A percentile compares a stretch with the other conserved stretches of the same genome.
phyloP scores from a whole-genome alignment of 1,284 basidiomycete species.

The Malassezia slooffiae region DNA sequence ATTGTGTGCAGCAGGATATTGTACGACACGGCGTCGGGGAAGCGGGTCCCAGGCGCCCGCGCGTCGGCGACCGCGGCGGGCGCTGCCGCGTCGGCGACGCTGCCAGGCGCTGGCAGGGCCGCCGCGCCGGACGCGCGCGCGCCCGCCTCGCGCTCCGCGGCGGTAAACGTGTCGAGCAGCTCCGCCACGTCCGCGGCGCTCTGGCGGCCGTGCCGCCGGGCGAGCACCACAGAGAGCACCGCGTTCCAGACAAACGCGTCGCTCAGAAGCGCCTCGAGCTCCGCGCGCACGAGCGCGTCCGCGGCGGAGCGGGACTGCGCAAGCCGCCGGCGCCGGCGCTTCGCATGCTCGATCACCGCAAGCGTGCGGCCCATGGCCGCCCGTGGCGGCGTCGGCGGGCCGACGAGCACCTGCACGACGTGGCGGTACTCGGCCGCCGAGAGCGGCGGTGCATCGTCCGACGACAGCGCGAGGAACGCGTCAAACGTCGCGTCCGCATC shows the following conservation, averaged over 20 bases:
- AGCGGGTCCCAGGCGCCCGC: not conserved
- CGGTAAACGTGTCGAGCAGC: conserved; percentile 10
- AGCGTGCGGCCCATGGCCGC: conserved; percentile 4
- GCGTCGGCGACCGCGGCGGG: not conserved
- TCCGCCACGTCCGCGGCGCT: not conserved
- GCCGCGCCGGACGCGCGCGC: not conserved
- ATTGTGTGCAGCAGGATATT: conserved; percentile 12
- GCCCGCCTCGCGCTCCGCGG: conserved; percentile 1
- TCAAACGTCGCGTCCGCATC: conserved; percentile 4
- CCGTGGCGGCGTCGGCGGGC: not conserved
- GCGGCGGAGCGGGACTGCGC: not conserved
- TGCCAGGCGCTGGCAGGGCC: too few relatives aligned
- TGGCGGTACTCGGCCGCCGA: conserved; percentile 7
- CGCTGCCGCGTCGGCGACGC: not conserved
- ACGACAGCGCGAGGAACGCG: conserved; percentile 5
- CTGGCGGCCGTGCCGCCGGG: not conserved
- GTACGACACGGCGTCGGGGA: conserved; percentile 11
- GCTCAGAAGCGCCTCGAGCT: conserved; percentile 2
- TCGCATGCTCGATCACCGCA: conserved; percentile 10
- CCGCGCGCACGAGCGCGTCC: conserved; percentile 5
- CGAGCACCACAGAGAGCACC: conserved; percentile 1
- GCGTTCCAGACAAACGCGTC: conserved; percentile 13
- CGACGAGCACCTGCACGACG: conserved; percentile 7
- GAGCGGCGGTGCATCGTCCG: not conserved
- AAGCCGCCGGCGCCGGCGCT: conserved; percentile 2